phyloP scores from a whole-genome alignment of 805 yeast genomes.

The Ogataea minuta region DNA sequence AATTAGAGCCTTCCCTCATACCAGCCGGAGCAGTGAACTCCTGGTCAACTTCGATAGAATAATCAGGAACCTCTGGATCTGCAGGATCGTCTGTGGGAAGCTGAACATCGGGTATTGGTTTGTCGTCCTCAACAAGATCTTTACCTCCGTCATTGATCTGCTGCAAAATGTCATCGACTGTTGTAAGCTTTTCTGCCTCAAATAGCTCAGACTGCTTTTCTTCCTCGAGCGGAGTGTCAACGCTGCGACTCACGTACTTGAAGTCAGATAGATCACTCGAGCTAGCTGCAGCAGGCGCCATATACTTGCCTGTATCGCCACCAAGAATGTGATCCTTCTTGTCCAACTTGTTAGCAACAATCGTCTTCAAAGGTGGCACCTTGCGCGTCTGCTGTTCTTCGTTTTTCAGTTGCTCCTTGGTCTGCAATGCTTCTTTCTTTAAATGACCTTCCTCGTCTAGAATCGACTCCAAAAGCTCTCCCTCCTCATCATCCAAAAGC shows the following conservation, averaged over 20 bases:
- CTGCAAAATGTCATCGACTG: conserved; percentile 33
- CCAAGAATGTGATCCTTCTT: conserved; percentile 26
- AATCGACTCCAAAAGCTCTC: conserved; percentile 50
- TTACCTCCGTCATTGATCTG: conserved; percentile 33
- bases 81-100: conserved; percentile 6
- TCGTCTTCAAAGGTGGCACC: neutral
- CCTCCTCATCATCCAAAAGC: conserved; percentile 56
- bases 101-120: conserved; percentile 10
- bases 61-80: conserved; percentile 33
- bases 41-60: conserved; percentile 39
- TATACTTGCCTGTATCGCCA: conserved; percentile 32
- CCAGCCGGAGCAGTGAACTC: conserved; percentile 44
- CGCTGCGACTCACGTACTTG: conserved; percentile 15
- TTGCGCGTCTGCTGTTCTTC: conserved; percentile 5
- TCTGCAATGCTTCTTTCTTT: conserved; percentile 44
- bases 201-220: conserved; percentile 18
- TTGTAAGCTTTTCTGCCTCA: conserved; percentile 25
- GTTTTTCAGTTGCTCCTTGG: conserved; percentile 19
- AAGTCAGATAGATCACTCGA: conserved; percentile 20
- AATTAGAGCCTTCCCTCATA: conserved; percentile 41
- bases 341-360: conserved; percentile 7
- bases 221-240: conserved; percentile 9
- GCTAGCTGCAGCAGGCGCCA: conserved; percentile 36
- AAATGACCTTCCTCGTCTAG: conserved; percentile 55
- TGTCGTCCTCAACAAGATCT: conserved; percentile 13